Percentiles rank a stretch among this genome's conserved stretches.
phyloP scores from a whole-genome alignment of 768 basidiomycete genomes.

The Piloderma croceum region DNA sequence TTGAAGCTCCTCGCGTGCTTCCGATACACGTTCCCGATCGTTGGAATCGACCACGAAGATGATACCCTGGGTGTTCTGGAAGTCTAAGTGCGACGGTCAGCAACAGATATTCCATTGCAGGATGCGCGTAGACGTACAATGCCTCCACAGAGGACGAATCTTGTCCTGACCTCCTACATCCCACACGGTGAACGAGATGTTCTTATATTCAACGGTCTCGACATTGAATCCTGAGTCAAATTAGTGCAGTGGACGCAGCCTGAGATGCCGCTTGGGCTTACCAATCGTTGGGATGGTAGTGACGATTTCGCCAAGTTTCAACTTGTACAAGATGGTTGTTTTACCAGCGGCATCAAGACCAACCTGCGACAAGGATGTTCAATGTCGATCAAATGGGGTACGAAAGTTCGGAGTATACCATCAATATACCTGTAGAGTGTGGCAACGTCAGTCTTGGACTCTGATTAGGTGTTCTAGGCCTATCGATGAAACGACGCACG shows the following conservation, averaged over 20 bases:
- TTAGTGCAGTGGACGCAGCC: conserved; percentile 16
- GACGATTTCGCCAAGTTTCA: conserved; percentile 99
- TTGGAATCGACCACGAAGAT: conserved; percentile 99
- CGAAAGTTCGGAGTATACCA: conserved; percentile 47
- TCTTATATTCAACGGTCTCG: conserved; percentile 99
- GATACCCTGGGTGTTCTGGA: conserved; percentile 99
- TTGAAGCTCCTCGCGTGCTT: conserved; percentile 98
- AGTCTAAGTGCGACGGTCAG: conserved; percentile 54
- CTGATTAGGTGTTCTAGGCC: conserved; percentile 27
- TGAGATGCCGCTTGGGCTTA: conserved; percentile 35
- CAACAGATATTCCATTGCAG: conserved; percentile 12
- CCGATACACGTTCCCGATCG: conserved; percentile 98
- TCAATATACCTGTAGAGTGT: conserved; percentile 79
- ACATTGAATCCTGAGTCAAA: conserved; percentile 89
- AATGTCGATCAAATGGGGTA: conserved; percentile 12
- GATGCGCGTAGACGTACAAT: conserved; percentile 65
- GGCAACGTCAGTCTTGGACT: conserved; percentile 18
- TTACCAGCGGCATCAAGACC: conserved; percentile 99
- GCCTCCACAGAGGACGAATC: conserved; percentile 99
- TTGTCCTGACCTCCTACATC: conserved; percentile 99
- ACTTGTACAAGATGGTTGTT: conserved; percentile 97
- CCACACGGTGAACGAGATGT: conserved; percentile 99
- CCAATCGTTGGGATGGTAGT: conserved; percentile 99
- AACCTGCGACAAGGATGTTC: conserved; percentile 48
- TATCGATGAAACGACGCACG: conserved; percentile 53